Evolutionary conservation across 2,329 filamentous ascomycete species (phyloP), one percentile per base, ranked within the genome.

Genomic region (Claviceps monticola): DNA sequence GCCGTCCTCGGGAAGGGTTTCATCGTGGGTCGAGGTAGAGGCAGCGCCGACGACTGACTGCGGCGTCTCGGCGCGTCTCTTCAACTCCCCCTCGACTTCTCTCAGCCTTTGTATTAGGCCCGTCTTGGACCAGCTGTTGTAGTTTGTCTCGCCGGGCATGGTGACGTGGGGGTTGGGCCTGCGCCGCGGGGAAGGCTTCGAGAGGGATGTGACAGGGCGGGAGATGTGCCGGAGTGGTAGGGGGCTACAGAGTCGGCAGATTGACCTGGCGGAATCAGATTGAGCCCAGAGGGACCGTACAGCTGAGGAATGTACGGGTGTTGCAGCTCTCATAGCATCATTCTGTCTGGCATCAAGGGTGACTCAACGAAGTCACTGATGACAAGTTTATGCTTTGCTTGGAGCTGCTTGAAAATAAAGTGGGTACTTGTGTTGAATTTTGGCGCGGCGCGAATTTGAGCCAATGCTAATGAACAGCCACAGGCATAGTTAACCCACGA

Each of bases 81-180:
- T 74, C 14, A 89, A 68, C 61, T 87, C 76, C 4, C 72, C 64
- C 65, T 94, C 88, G 6, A 93, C 73, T 49, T 78, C 71, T 16
- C 73, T 76, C 46, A 94, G 80, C 42, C 84, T 77, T 57, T 78
- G 70, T 44, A 93, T 77, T 39, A 93, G 78, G 45, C 79, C 79
- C 41, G 80, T 74, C 56, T 79, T 81, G 51, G 77, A 82, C 85
- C 84, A 90, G 56, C 72, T 74, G 42, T 73, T 73, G 68, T 90
- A 90, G 45, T 72, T 69, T 19, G 59, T 52, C 16, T 66, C 62
- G 29, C 61, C 58, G 13, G 63, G 57, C 65, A 64, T 69, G 51
- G 58, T 63, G 55, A 6, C 6, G 37, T 44, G 42, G 23, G 46
- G 46, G 39, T 51, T 38, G 37, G 38, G 46, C 34, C 17, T 48